Evolutionary conservation across 1,139 yeast genomes (phyloP).

Genomic region (Geotrichum fermentans): DNA sequence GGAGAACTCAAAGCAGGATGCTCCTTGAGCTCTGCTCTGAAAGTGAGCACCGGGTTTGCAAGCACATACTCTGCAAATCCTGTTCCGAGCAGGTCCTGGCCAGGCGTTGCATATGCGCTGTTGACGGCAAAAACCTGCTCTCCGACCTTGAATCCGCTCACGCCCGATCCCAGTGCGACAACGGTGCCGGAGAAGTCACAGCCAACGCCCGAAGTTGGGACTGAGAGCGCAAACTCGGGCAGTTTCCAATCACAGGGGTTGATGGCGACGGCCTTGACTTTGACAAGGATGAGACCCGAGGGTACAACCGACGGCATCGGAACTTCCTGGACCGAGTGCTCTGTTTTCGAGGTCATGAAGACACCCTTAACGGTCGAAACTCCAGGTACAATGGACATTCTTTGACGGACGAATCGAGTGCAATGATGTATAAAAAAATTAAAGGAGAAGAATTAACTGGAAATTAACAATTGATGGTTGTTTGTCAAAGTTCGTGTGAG

Average conservation of each 20-base stretch:
- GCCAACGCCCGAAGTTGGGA: slow-evolving; percentile 44
- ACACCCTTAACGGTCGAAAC: slow-evolving; percentile 30
- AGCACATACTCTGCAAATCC: slow-evolving; percentile 54
- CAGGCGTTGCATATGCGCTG: slow-evolving; percentile 4
- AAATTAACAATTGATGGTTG: too few species aligned
- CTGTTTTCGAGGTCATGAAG: slow-evolving; percentile 29
- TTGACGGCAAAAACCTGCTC: slow-evolving; percentile 48
- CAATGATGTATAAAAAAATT: too few species aligned
- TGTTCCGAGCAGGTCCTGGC: slow-evolving; percentile 10
- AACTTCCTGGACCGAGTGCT: slow-evolving; percentile 34
- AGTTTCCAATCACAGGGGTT: slow-evolving; percentile 81
- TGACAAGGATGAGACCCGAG: slow-evolving; percentile 48
- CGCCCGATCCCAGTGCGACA: slow-evolving; percentile 53
- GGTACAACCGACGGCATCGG: slow-evolving; percentile 58
- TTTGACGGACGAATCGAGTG: too few species aligned
- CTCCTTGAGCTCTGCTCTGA: slow-evolving; percentile 22
- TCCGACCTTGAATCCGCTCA: slow-evolving; percentile 46
- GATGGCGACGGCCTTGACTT: slow-evolving; percentile 55
- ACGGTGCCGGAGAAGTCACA: slow-evolving; percentile 52
- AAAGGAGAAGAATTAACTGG: too few species aligned
- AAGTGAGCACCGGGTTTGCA: slow-evolving; percentile 27
- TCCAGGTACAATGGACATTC: neutral
- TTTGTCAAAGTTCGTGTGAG: too few species aligned
- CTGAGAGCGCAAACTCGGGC: slow-evolving; percentile 39
- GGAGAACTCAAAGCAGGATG: neutral